A percentile compares a stretch with the other conserved stretches of the same genome.
These are phyloP conservation scores for Ceriops decandra DNA, from an alignment of 345 rosid genomes.

Conservation along the genomic window DNA sequence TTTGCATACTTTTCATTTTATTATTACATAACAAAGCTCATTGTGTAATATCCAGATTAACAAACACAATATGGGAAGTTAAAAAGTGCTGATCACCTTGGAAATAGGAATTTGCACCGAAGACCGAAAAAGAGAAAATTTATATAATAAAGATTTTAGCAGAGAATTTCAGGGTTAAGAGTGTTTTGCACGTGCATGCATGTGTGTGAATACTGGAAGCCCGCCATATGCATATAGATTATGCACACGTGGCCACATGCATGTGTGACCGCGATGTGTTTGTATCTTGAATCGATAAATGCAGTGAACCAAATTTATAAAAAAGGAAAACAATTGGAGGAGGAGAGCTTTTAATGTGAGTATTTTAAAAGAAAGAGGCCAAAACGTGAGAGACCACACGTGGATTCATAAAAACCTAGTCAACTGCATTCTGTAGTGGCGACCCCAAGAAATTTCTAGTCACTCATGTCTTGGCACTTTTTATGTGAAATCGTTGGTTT, in stretches of 20 bases:
- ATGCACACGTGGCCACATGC: slow-evolving; percentile 77
- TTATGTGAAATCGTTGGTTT: neutral
- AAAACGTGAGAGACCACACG: slow-evolving; percentile 37
- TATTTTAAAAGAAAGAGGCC: slow-evolving; percentile 18
- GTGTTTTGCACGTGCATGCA: slow-evolving; percentile 87
- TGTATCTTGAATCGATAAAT: neutral
- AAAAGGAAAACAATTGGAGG: neutral
- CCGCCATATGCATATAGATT: slow-evolving; percentile 31
- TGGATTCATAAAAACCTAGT: slow-evolving; percentile 56
- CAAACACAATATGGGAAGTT: too few species aligned
- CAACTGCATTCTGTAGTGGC: slow-evolving; percentile 27
- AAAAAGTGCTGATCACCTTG: too few species aligned
- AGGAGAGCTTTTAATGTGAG: neutral
- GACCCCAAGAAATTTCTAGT: slow-evolving; percentile 15
- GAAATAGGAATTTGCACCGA: slow-evolving; percentile 25
- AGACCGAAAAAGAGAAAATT: slow-evolving; percentile 1
- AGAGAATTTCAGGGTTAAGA: slow-evolving; percentile 43
- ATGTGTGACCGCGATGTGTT: slow-evolving; percentile 24
- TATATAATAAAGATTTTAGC: slow-evolving; percentile 1
- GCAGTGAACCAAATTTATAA: neutral
- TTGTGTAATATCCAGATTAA: too few species aligned
- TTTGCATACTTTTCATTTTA: too few species aligned
- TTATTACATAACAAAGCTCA: too few species aligned
- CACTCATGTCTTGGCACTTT: neutral
- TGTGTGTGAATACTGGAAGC: slow-evolving; percentile 64